Base-by-base conservation (phyloP, 352 stramenopile genomes). In the Elongisporangium senticosum region DNA sequence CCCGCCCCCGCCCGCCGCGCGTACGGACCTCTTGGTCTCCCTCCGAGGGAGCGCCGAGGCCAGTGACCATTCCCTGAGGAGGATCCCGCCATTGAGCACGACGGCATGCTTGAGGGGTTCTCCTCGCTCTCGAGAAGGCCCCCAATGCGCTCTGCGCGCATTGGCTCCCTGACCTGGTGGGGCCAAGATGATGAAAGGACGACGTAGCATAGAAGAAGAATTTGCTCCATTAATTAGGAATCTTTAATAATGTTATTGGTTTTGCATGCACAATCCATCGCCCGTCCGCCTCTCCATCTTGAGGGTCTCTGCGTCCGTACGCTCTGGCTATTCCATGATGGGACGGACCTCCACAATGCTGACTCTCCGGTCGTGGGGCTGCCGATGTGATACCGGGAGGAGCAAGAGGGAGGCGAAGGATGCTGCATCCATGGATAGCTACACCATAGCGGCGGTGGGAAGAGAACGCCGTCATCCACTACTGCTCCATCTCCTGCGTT, bases 221-320 rank as follows among this genome's bases (percentile, higher is more conserved):
- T 43, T 43, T 43, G 33, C 33, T 43, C 33, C 7, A 43, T 43
- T 43, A 43, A 43, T 43, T 43, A 43, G 33, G 33, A 43, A 43
- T 43, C 33, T 43, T 43, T 43, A 43, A 43, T 43, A 43, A 43
- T 43, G 33, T 43, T 43, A 43, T 43, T 43, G 33, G 33, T 43
- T 43, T 43, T 43, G 33, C 33, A 43, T 43, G 33, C 33, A 43
- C 33, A 43, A 6, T 39, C 10, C 7, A 43, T 43, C 10, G n/a
- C n/a, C n/a, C 5, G 11, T 4, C 8, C 33, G 33, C 11, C 33
- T 43, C 8, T 43, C 33, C 33, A 43, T 5, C 2, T 1, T 4
- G 33, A 43, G 33, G 7, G 5, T 43, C 33, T 43, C 33, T 43
- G 1, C 33, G 11, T 43, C 28, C 28, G 13, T 43, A 43, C 11